Base-by-base conservation (phyloP, 2,329 filamentous ascomycete genomes). In the Xylariomycetidae sp. region DNA sequence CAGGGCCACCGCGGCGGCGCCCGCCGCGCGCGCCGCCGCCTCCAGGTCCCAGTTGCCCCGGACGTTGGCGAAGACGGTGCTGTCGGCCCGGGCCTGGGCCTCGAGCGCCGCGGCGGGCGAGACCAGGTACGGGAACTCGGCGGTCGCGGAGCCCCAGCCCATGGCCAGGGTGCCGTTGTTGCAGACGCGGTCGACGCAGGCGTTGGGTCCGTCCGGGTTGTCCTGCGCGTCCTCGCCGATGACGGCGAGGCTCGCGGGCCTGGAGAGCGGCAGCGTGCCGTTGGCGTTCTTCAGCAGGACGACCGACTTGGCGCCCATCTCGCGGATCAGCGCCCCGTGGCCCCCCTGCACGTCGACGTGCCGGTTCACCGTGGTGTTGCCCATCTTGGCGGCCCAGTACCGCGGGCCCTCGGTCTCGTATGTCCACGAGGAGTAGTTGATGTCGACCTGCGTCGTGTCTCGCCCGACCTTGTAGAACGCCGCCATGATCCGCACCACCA, bases 351-450 rank as follows among this genome's bases (percentile, higher is more conserved):
- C 87, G 32, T 89, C 72, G 30, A 94, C 68, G 47, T 88, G 85
- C 43, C 78, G 69, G 59, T 95, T 85, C 61, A 95, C 70, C 41
- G 81, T 72, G 32, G 75, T 72, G 46, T 74, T 77, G 29, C 75
- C 76, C 40, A 78, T 68, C 27, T 75, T 62, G 7, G 76, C 81
- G 7, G 72, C 74, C 40, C 62, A 69, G 53, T 94, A 81, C 31
- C 76, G 54, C 40, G 76, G 82, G 25, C 82, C 85, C 43, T 76
- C 82, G 1, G 84, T 89, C 48, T 88, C 79, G 2, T 70, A 64
- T 0, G 82, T 86, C 89, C 90, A 97, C 8, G 87, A 87, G 45
- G 82, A 82, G 63, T 95, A 96, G 70, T 89, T 96, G 58, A 85
- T 80, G 3, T 69, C 64, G 1, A 64, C 58, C 37, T 69, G 59